Percentiles rank a stretch among this genome's conserved stretches.
Evolutionary conservation across 108 stramenopile genomes (phyloP).

Genomic region (Cyclostephanos tholiformis): DNA sequence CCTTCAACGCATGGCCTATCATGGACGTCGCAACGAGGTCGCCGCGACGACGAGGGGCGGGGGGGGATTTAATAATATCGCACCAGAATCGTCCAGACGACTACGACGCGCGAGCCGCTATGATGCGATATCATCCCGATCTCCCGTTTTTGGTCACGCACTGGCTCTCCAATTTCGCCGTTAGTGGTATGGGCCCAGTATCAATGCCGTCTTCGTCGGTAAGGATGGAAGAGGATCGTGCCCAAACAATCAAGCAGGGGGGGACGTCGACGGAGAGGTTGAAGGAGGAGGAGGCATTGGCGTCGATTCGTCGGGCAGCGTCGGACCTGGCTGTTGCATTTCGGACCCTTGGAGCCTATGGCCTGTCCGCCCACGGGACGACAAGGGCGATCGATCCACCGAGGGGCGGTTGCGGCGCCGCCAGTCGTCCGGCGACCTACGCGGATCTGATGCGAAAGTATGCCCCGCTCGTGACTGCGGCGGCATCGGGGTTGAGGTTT

Average conservation of each 20-base stretch:
- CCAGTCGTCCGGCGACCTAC: conserved; percentile 45
- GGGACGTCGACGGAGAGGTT: background rate
- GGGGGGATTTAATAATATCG: no score
- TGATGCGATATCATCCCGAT: conserved; percentile 39
- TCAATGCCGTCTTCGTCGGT: background rate
- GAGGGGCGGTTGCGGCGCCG: conserved; percentile 9
- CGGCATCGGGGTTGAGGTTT: background rate
- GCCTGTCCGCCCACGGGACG: conserved; percentile 30
- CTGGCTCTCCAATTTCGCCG: conserved; percentile 68
- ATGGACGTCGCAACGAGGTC: no score
- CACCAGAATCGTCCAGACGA: background rate
- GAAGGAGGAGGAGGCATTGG: conserved; percentile 45
- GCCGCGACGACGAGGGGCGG: no score
- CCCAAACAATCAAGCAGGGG: no score
- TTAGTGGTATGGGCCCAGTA: no score
- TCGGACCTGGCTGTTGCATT: conserved; percentile 75
- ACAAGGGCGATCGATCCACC: conserved; percentile 27
- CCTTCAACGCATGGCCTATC: no score
- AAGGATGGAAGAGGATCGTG: no score
- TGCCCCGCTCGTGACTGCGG: conserved; percentile 12
- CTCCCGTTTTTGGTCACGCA: conserved; percentile 83
- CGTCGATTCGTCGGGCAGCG: conserved; percentile 59
- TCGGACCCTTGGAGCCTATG: conserved; percentile 72
- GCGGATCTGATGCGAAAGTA: conserved; percentile 62
- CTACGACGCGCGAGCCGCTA: conserved; percentile 3